Percentiles rank a stretch among this genome's conserved stretches.
phyloP scores from a whole-genome alignment of 345 rosid genomes.

The Lepidium aucheri region DNA sequence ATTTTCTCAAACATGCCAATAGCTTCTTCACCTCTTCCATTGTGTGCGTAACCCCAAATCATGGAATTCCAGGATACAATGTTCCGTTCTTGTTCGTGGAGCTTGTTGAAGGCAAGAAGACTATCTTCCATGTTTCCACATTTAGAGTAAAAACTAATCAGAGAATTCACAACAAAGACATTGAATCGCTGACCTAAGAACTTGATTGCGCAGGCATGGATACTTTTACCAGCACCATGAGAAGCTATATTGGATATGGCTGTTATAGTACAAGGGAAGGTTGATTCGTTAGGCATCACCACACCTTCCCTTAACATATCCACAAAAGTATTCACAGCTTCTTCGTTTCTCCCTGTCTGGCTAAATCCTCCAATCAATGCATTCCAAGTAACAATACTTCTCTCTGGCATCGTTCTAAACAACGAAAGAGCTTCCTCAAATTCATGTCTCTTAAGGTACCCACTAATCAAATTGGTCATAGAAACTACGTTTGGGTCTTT shows the following conservation, averaged over 20 bases:
- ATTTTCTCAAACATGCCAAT: constrained; percentile 41
- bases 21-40: constrained; percentile 70
- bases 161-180: constrained; percentile 50
- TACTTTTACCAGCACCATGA: constrained; percentile 57
- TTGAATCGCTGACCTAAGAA: constrained; percentile 28
- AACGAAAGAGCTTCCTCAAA: constrained; percentile 39
- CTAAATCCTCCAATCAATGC: constrained; percentile 72
- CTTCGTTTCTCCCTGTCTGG: constrained; percentile 68
- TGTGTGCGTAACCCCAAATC: constrained; percentile 74
- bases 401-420: constrained; percentile 56
- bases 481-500: constrained; percentile 61
- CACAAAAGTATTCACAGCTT: constrained; percentile 58
- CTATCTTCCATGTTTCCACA: constrained; percentile 75
- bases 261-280: constrained; percentile 48
- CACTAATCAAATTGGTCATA: constrained; percentile 50
- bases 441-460: constrained; percentile 42
- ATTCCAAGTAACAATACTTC: constrained; percentile 73
- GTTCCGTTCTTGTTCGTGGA: constrained; percentile 27
- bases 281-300: constrained; percentile 40
- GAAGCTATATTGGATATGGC: constrained; percentile 67
- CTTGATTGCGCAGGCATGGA: constrained; percentile 65
- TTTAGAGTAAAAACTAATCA: constrained; percentile 71
- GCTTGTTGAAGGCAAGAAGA: constrained; percentile 42
- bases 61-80: constrained; percentile 71
- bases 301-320: constrained; percentile 60